Percentiles rank a stretch among this genome's conserved stretches.
Conservation (phyloP, 2,329 filamentous ascomycete species). For the Claviceps sp. region DNA sequence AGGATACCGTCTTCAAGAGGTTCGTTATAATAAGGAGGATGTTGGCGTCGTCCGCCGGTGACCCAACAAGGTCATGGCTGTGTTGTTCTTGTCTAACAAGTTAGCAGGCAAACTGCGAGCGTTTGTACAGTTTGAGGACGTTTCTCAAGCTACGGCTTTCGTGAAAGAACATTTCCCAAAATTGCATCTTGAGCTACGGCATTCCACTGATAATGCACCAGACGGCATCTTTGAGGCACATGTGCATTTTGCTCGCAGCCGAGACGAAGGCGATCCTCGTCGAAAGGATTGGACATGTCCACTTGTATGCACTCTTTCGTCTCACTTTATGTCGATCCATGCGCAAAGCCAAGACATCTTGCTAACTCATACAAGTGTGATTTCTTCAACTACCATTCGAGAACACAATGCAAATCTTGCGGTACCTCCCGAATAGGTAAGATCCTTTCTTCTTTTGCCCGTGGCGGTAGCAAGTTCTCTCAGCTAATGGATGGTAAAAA, state of each 20-base stretch:
- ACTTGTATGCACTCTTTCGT: constrained; percentile 13
- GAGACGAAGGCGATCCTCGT: constrained; percentile 20
- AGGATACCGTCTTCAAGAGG: constrained; percentile 24
- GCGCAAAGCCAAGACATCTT: background rate
- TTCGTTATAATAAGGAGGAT: constrained; percentile 6
- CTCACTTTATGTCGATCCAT: background rate
- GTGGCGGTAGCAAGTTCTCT: background rate
- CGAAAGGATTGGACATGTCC: constrained; percentile 22
- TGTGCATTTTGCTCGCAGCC: constrained; percentile 27
- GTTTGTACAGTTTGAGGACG: constrained; percentile 28
- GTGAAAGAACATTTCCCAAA: constrained; percentile 29
- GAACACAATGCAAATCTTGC: constrained; percentile 25
- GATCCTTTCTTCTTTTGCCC: background rate
- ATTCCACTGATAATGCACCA: constrained; percentile 25
- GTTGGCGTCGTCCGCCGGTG: too few relatives aligned
- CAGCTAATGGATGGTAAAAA: background rate
- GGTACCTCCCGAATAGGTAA: constrained; percentile 18
- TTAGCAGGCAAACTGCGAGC: constrained; percentile 24
- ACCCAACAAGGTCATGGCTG: too few relatives aligned
- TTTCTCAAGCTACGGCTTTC: constrained; percentile 27
- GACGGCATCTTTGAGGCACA: constrained; percentile 24
- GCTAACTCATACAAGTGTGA: constrained; percentile 21
- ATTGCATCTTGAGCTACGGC: constrained; percentile 21
- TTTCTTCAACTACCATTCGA: constrained; percentile 25
- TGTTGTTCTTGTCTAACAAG: background rate